Evolutionary conservation across 306 rosid genomes (phyloP).

Genomic region (Quercus wislizeni): DNA sequence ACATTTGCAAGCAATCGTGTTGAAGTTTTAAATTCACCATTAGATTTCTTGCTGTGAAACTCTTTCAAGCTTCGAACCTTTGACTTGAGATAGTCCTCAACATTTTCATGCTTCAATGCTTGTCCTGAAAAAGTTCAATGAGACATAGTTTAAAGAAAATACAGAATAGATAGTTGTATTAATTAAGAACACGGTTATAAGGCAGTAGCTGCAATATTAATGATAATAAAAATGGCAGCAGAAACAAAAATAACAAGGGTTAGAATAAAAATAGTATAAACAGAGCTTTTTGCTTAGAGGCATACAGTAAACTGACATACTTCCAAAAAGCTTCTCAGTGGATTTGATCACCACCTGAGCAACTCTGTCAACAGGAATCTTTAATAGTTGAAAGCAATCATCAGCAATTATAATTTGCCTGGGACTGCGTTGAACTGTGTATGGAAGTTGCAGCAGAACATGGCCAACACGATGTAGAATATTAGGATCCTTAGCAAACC

Average conservation of each 20-base stretch:
- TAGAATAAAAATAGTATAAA: background rate
- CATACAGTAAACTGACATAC: slow-evolving; percentile 49
- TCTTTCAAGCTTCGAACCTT: slow-evolving; percentile 81
- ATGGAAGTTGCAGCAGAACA: slow-evolving; percentile 77
- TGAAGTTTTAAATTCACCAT: slow-evolving; percentile 59
- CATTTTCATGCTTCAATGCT: slow-evolving; percentile 79
- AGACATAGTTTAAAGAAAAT: slow-evolving; percentile 17
- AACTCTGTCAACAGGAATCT: slow-evolving; percentile 69
- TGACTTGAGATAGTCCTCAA: slow-evolving; percentile 60
- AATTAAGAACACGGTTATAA: background rate
- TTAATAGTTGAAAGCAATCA: slow-evolving; percentile 81
- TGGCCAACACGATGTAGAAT: slow-evolving; percentile 76
- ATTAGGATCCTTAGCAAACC: slow-evolving; percentile 86
- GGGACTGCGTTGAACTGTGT: slow-evolving; percentile 61
- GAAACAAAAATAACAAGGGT: background rate
- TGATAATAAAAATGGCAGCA: slow-evolving; percentile 2
- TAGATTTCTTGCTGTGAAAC: slow-evolving; percentile 42
- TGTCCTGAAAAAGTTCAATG: slow-evolving; percentile 54
- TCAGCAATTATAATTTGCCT: slow-evolving; percentile 78
- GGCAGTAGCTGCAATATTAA: background rate
- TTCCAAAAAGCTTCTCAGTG: slow-evolving; percentile 82
- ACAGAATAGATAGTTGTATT: background rate
- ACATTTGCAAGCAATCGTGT: slow-evolving; percentile 52
- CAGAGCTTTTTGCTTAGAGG: slow-evolving; percentile 14
- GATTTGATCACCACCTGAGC: slow-evolving; percentile 79